A percentile compares a stretch with the other conserved stretches of the same genome.
These are phyloP conservation scores for Begonia peltatifolia DNA, from an alignment of 306 rosid species.

Conservation along the genomic window DNA sequence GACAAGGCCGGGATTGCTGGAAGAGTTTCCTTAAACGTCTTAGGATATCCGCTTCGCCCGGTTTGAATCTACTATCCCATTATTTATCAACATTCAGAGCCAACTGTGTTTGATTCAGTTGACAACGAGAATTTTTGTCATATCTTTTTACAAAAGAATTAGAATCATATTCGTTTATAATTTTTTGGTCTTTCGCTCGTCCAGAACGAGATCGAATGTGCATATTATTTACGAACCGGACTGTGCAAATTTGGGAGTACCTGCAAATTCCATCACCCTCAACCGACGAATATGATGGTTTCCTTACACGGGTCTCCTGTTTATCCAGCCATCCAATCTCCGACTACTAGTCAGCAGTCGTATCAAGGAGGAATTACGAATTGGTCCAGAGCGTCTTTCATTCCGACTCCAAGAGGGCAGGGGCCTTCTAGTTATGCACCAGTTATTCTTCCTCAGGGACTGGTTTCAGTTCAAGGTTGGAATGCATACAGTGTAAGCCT, in stretches of 20 bases:
- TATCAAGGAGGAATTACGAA: conserved; percentile 72
- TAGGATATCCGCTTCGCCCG: conserved; percentile 96
- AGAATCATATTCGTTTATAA: no score
- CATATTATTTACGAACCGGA: conserved; percentile 92
- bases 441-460: conserved; percentile 80
- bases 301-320: conserved; percentile 74
- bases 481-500: conserved; percentile 67
- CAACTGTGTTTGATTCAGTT: no score
- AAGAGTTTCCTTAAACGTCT: conserved; percentile 75
- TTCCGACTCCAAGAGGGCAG: conserved; percentile 95
- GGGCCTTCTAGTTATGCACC: conserved; percentile 88
- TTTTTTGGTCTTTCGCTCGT: conserved; percentile 7
- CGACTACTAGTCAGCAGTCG: conserved; percentile 89
- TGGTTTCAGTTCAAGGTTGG: conserved; percentile 94
- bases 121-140: not conserved
- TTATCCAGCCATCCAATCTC: conserved; percentile 79
- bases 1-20: conserved; percentile 93
- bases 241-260: conserved; percentile 91
- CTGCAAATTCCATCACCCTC: conserved; percentile 97
- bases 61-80: conserved; percentile 24
- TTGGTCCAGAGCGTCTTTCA: conserved; percentile 87
- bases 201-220: conserved; percentile 78
- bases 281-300: conserved; percentile 83
- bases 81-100: no score
- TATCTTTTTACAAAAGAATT: no score